These are phyloP conservation scores for Haplosporangium sp. DNA, from an alignment of 371 early-diverging fungal genomes.

Conservation along the genomic window DNA sequence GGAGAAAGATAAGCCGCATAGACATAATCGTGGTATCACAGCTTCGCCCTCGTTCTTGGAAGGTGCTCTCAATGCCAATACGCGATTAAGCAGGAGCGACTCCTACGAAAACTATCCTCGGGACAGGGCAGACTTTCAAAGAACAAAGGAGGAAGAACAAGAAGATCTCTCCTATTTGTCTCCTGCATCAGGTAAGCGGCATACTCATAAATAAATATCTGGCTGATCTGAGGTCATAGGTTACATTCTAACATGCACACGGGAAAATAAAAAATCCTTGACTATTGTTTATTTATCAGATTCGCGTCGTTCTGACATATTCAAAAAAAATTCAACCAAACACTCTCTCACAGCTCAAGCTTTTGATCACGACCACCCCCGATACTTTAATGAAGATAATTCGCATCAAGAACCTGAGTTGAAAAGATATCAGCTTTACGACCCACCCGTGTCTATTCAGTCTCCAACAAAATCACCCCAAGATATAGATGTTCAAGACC, in stretches of 20 bases:
- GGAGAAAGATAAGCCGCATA: neutral
- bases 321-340: too few relatives aligned
- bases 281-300: neutral
- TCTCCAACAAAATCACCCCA: neutral
- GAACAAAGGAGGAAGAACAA: slow-evolving; percentile 23
- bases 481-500: neutral
- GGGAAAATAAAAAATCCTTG: neutral
- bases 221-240: too few relatives aligned
- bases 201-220: too few relatives aligned
- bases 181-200: slow-evolving; percentile 19
- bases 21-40: slow-evolving; percentile 3
- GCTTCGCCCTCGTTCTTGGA: slow-evolving; percentile 23
- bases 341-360: too few relatives aligned
- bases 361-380: slow-evolving; percentile 13
- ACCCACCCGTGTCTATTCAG: slow-evolving; percentile 6
- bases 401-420: neutral
- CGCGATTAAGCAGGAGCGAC: slow-evolving; percentile 17
- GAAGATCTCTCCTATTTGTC: slow-evolving; percentile 40
- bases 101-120: slow-evolving; percentile 15
- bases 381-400: slow-evolving; percentile 8
- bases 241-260: neutral
- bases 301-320: neutral
- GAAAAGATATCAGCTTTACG: slow-evolving; percentile 24
- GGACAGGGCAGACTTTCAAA: slow-evolving; percentile 24
- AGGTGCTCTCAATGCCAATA: slow-evolving; percentile 13